Base-by-base conservation (phyloP, 208 protist species). In the Herpetomonas muscarum region DNA sequence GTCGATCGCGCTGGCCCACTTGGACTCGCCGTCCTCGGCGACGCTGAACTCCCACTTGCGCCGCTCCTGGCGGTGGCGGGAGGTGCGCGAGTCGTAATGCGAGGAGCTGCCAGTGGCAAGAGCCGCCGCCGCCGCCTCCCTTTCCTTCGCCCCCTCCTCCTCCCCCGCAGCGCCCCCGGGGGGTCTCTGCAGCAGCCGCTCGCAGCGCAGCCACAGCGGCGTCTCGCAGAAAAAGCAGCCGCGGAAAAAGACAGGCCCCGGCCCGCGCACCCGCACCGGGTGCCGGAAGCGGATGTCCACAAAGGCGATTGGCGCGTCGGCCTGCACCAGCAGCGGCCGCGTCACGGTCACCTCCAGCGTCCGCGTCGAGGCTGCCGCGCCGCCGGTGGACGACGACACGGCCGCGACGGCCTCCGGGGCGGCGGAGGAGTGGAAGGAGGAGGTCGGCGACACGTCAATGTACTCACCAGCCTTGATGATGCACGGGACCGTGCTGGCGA, bases 191-290 rank as follows among this genome's bases (percentile, higher is more conserved):
- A 66, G 12, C 34, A 74, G 59, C 30, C 58, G 30, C 46, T 64
- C 57, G 28, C 63, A 70, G 24, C 59, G 66, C 58, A 41, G 22
- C 9, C 32, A 13, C 1, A 65, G 32, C 9, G 28, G 46, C 25
- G 24, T 13, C 30, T 61, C 36, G 24, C 67, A 62, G 57, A 89
- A 89, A 26, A 50, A 41, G 56, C 81, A 89, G 24, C 74, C 59
- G n/a, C 70, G 50, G 50, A 89, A 89, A 21, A 67, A 79, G n/a
- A 81, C 74, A 0, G 67, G 68, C 12, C 67, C 81, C 24, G 28
- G 46, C 7, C 81, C 81, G 7, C 47, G 31, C 24, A 89, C 66
- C 19, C 70, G 61, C 9, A 89, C 74, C 50, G 41, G 59, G 17
- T 51, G 46, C 2, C 51, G 31, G 55, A 89, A 89, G 67, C 64